These are phyloP conservation scores for Phialophora expanda DNA, from an alignment of 2,329 filamentous ascomycete genomes.

Conservation along the genomic window DNA sequence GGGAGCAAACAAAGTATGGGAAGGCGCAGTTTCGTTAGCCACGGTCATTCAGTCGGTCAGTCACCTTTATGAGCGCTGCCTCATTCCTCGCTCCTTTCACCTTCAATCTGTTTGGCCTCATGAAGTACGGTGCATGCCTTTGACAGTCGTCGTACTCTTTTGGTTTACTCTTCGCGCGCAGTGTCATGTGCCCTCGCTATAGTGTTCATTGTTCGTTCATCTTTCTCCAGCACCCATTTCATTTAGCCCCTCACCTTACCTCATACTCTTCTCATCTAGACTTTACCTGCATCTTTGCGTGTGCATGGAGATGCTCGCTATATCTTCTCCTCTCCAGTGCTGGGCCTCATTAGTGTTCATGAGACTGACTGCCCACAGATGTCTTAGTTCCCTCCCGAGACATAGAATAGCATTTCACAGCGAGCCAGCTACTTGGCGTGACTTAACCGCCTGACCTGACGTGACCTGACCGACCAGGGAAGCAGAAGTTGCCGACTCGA, in stretches of 20 bases:
- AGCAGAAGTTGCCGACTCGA: neutral
- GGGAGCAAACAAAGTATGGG: neutral
- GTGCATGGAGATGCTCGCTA: neutral
- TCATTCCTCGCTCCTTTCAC: neutral
- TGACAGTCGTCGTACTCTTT: neutral
- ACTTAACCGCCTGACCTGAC: neutral
- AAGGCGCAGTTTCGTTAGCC: neutral
- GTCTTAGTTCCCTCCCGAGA: neutral
- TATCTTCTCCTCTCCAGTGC: neutral
- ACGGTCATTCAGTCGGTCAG: neutral
- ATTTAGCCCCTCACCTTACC: neutral
- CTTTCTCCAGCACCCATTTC: neutral
- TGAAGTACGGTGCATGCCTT: neutral
- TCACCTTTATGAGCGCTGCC: neutral
- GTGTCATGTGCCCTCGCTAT: neutral
- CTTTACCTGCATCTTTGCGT: neutral
- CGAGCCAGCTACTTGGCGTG: neutral
- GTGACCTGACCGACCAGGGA: neutral
- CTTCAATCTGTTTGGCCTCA: neutral
- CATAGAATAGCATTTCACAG: neutral
- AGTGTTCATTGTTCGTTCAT: neutral
- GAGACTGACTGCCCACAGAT: neutral
- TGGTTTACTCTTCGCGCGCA: neutral
- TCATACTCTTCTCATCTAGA: neutral
- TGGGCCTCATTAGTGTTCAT: neutral